Evolutionary conservation across 305 asterid genomes (phyloP).

Genomic region (Fraxinus sp.): DNA sequence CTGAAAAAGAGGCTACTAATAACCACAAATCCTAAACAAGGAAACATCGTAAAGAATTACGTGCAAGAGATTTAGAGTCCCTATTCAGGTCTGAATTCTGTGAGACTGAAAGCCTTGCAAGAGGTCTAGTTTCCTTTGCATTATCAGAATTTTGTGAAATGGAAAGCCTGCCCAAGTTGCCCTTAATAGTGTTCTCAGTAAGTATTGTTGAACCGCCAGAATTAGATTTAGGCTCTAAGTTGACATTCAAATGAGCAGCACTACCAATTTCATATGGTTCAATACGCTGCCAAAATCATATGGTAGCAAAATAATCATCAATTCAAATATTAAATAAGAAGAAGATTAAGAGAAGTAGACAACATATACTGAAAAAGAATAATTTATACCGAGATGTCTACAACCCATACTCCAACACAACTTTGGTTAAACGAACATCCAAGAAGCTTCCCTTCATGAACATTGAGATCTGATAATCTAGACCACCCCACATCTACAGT

Average conservation of each 20-base stretch:
- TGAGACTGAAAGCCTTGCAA: constrained; percentile 61
- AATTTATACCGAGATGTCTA: constrained; percentile 77
- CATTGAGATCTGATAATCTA: constrained; percentile 88
- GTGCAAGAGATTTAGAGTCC: constrained; percentile 68
- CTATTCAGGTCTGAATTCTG: constrained; percentile 70
- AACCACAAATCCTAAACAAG: constrained; percentile 6
- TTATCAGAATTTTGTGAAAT: constrained; percentile 72
- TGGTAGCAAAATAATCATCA: constrained; percentile 32
- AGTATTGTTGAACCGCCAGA: constrained; percentile 59
- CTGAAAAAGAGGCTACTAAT: constrained; percentile 1
- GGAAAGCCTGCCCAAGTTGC: constrained; percentile 77
- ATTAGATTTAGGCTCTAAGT: constrained; percentile 57
- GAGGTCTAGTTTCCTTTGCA: constrained; percentile 69
- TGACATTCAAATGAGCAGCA: constrained; percentile 57
- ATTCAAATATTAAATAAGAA: constrained; percentile 25
- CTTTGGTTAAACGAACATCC: constrained; percentile 99
- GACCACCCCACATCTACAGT: constrained; percentile 99
- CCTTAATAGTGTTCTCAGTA: constrained; percentile 59
- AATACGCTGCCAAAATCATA: constrained; percentile 61
- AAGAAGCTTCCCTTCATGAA: constrained; percentile 98
- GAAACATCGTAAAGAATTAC: constrained; percentile 44
- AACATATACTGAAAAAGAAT: constrained; percentile 3
- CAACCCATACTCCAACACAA: constrained; percentile 99
- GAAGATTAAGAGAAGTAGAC: constrained; percentile 18
- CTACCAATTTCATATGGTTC: constrained; percentile 83